These are phyloP conservation scores for Nadsonia fulvescens DNA, from an alignment of 805 yeast species.

Conservation along the genomic window DNA sequence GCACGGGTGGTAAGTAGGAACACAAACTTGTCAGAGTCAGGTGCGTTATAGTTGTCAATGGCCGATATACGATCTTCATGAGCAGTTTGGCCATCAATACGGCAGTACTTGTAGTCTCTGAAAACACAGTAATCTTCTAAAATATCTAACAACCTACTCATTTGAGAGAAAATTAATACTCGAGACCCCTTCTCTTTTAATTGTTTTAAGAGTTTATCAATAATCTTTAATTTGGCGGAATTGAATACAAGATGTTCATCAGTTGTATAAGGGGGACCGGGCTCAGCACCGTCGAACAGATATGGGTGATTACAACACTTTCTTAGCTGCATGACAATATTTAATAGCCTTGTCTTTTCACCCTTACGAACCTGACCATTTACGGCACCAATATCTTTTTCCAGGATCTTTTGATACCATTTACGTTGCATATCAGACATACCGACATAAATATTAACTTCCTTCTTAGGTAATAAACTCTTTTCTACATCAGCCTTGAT, in stretches of 20 bases:
- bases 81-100: slow-evolving; percentile 86
- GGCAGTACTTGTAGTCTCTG: slow-evolving; percentile 68
- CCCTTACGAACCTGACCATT: slow-evolving; percentile 91
- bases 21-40: slow-evolving; percentile 65
- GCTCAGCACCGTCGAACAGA: slow-evolving; percentile 96
- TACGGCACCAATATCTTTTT: slow-evolving; percentile 89
- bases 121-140: slow-evolving; percentile 82
- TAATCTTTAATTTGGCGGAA: slow-evolving; percentile 76
- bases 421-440: slow-evolving; percentile 89
- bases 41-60: slow-evolving; percentile 78
- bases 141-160: slow-evolving; percentile 80
- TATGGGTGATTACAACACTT: slow-evolving; percentile 97
- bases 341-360: slow-evolving; percentile 77
- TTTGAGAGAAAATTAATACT: slow-evolving; percentile 81
- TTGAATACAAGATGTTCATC: slow-evolving; percentile 87
- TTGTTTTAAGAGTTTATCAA: slow-evolving; percentile 65
- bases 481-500: slow-evolving; percentile 88
- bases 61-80: slow-evolving; percentile 88
- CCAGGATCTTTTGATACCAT: slow-evolving; percentile 80
- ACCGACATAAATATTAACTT: slow-evolving; percentile 75
- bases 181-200: slow-evolving; percentile 65
- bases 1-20: slow-evolving; percentile 87
- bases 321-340: slow-evolving; percentile 90
- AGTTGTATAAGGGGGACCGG: slow-evolving; percentile 93
- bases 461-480: slow-evolving; percentile 77